Evolutionary conservation across 352 stramenopile genomes (phyloP).

Genomic region (Bremia lactucae): DNA sequence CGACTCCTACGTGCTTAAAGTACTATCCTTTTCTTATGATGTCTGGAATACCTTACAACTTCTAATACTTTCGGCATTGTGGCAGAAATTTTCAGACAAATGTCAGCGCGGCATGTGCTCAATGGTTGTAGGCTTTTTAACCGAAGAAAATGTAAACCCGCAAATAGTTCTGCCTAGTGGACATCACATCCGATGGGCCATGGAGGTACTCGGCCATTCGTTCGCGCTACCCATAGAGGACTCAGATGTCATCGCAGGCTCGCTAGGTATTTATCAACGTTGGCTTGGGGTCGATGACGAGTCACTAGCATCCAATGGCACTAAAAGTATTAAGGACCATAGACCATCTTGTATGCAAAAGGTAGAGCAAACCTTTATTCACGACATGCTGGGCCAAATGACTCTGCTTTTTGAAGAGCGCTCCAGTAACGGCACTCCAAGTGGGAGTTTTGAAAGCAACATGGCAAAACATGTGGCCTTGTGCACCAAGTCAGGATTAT

Average conservation of each 20-base stretch:
- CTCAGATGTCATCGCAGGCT: constrained; percentile 66
- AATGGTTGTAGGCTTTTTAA: constrained; percentile 69
- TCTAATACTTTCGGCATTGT: background rate
- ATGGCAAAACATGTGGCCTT: constrained; percentile 63
- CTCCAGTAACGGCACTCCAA: constrained; percentile 13
- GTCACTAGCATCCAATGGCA: constrained; percentile 6
- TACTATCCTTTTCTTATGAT: constrained; percentile 3
- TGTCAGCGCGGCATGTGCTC: constrained; percentile 77
- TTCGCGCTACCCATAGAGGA: constrained; percentile 83
- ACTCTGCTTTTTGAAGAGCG: constrained; percentile 82
- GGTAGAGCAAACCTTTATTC: constrained; percentile 77
- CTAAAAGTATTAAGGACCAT: constrained; percentile 26
- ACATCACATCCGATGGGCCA: constrained; percentile 76
- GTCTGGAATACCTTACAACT: background rate
- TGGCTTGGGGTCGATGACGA: constrained; percentile 60
- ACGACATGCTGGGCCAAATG: constrained; percentile 82
- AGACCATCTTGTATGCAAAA: constrained; percentile 69
- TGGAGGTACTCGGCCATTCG: constrained; percentile 78
- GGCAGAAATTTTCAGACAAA: constrained; percentile 81
- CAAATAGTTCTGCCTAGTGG: constrained; percentile 46
- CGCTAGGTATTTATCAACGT: constrained; percentile 68
- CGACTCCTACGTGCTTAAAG: constrained; percentile 78
- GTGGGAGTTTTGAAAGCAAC: constrained; percentile 14
- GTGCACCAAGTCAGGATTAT: constrained; percentile 42
- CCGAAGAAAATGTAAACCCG: constrained; percentile 36